These are phyloP conservation scores for Phytophthora agathidicida DNA, from an alignment of 352 stramenopile species.

Conservation along the genomic window DNA sequence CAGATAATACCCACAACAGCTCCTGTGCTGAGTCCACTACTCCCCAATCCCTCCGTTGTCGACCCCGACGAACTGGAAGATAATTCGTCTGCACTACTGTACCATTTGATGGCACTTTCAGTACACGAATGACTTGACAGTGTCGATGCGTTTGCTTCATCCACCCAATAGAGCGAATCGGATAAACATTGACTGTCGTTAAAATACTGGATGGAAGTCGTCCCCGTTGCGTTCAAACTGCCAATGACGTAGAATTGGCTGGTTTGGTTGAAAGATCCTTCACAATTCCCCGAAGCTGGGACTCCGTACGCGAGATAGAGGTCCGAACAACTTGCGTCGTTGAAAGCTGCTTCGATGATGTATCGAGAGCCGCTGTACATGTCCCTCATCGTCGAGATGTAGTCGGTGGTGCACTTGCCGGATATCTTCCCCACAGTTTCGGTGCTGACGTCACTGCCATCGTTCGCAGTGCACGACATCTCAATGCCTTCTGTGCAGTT, in stretches of 20 bases:
- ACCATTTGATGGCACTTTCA: background rate
- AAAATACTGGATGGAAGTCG: background rate
- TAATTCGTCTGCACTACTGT: conserved; percentile 1
- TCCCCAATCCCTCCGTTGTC: background rate
- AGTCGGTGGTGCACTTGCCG: background rate
- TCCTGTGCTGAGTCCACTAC: background rate
- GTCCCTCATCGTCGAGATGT: background rate
- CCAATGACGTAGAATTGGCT: background rate
- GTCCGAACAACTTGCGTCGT: background rate
- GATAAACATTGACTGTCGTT: background rate
- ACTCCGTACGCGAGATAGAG: background rate
- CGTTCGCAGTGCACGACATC: background rate
- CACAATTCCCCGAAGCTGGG: conserved; percentile 1
- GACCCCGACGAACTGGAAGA: background rate
- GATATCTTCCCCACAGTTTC: background rate
- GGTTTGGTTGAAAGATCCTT: background rate
- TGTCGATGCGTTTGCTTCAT: background rate
- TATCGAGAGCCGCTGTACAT: conserved; percentile 1
- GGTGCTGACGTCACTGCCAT: background rate
- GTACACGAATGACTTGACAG: background rate
- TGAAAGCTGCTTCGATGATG: background rate
- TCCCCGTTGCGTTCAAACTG: background rate
- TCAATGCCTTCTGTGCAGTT: background rate
- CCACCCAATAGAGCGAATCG: background rate
- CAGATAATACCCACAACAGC: background rate